These are phyloP conservation scores for Hypoxylon sp. DNA, from an alignment of 2,329 filamentous ascomycete species.

Conservation along the genomic window DNA sequence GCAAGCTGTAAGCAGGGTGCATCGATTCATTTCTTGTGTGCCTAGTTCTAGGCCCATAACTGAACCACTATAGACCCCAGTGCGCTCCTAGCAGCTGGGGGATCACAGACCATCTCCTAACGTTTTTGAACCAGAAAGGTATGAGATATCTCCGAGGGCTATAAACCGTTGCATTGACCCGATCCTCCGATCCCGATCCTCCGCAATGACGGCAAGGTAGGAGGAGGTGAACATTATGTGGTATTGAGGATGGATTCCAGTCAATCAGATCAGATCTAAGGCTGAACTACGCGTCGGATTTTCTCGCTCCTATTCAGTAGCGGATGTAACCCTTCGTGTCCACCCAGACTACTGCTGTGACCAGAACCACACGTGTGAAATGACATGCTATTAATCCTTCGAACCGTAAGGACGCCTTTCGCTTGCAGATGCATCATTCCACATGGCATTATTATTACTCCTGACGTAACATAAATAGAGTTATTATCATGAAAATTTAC, in stretches of 20 bases:
- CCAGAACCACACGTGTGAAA: not conserved
- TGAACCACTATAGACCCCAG: conserved; percentile 1
- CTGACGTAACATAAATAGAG: not conserved
- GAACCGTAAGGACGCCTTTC: not conserved
- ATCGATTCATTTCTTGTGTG: not conserved
- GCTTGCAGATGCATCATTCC: not conserved
- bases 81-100: not conserved
- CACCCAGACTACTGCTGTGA: not conserved
- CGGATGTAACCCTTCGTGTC: conserved; percentile 6
- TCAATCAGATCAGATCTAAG: conserved; percentile 6
- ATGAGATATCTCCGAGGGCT: not conserved
- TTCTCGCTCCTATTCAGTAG: not conserved
- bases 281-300: not conserved
- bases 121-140: not conserved
- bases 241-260: not conserved
- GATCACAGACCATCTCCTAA: not conserved
- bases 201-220: not conserved
- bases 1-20: not conserved
- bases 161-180: not conserved
- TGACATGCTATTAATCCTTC: conserved; percentile 1
- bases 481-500: not conserved
- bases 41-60: not conserved
- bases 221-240: not conserved
- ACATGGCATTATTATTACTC: conserved; percentile 1
- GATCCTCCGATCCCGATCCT: conserved; percentile 8